Percentiles rank a stretch among this genome's conserved stretches.
Evolutionary conservation across 768 basidiomycete genomes (phyloP).

Genomic region (Auriculariales sp.): DNA sequence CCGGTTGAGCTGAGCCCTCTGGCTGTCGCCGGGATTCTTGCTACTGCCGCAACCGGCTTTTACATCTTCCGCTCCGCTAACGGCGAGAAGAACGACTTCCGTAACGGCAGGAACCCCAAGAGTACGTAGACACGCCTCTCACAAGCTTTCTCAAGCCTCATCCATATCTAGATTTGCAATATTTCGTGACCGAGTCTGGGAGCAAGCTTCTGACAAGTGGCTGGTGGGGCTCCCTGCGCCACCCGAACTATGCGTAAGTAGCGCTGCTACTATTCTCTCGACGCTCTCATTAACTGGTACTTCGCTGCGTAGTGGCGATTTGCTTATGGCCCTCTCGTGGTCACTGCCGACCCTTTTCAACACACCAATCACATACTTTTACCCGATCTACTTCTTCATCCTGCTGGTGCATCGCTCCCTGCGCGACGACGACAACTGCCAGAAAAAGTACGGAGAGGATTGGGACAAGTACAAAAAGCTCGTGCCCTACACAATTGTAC

Average conservation of each 20-base stretch:
- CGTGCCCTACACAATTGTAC: constrained; percentile 77
- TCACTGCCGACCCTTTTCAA: constrained; percentile 83
- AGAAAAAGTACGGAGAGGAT: constrained; percentile 88
- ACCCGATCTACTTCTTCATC: constrained; percentile 75
- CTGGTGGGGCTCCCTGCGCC: constrained; percentile 92
- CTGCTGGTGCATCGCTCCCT: constrained; percentile 81
- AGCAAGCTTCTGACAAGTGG: constrained; percentile 86
- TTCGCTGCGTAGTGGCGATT: constrained; percentile 45
- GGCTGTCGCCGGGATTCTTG: constrained; percentile 41
- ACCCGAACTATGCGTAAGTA: constrained; percentile 79
- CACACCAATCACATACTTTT: constrained; percentile 94
- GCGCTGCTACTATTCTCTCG: neutral
- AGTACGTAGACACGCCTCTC: constrained; percentile 29
- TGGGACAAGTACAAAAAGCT: constrained; percentile 82
- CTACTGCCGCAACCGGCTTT: constrained; percentile 59
- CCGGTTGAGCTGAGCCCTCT: constrained; percentile 62
- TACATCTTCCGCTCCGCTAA: constrained; percentile 86
- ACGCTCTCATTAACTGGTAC: neutral
- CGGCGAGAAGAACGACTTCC: constrained; percentile 90
- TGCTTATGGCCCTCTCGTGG: constrained; percentile 87
- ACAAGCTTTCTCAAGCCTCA: neutral
- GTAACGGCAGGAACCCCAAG: constrained; percentile 88
- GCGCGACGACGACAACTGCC: constrained; percentile 85
- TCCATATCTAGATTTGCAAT: constrained; percentile 67
- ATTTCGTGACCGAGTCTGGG: constrained; percentile 68